phyloP scores from a whole-genome alignment of 441 rosid genomes.

The Iberis amara region DNA sequence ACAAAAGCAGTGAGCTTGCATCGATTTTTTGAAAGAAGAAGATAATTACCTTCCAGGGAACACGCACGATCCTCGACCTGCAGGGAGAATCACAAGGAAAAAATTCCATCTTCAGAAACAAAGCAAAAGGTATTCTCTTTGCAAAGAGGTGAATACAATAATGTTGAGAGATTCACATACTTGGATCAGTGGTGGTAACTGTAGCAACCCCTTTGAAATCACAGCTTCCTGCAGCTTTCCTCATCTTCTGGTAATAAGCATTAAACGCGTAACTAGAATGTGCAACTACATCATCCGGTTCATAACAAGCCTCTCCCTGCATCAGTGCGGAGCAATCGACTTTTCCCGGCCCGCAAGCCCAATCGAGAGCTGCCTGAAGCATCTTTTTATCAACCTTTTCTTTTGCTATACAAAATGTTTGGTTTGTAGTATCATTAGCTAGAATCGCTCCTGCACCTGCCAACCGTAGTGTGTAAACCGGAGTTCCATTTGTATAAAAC shows the following conservation, averaged over 20 bases:
- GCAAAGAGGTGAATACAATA: background rate
- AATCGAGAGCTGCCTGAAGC: slow-evolving; percentile 93
- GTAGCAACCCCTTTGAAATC: slow-evolving; percentile 89
- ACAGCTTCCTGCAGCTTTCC: slow-evolving; percentile 69
- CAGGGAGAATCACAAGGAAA: slow-evolving; percentile 29
- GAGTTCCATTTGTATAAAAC: slow-evolving; percentile 57
- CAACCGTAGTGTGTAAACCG: slow-evolving; percentile 65
- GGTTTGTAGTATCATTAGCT: slow-evolving; percentile 89
- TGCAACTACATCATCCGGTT: slow-evolving; percentile 64
- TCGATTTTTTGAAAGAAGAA: slow-evolving; percentile 8
- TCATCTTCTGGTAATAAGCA: slow-evolving; percentile 71
- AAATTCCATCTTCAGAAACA: slow-evolving; percentile 16
- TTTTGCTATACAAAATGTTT: slow-evolving; percentile 75
- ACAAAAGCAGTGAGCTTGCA: slow-evolving; percentile 6
- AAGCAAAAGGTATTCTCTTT: background rate
- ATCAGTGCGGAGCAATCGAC: slow-evolving; percentile 65
- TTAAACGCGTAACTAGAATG: slow-evolving; percentile 85
- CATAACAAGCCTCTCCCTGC: slow-evolving; percentile 76
- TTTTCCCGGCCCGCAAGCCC: slow-evolving; percentile 98
- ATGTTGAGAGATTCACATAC: slow-evolving; percentile 38
- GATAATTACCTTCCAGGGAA: slow-evolving; percentile 77
- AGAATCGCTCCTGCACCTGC: slow-evolving; percentile 71
- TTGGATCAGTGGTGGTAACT: slow-evolving; percentile 80
- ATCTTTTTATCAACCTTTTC: slow-evolving; percentile 68
- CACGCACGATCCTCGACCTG: slow-evolving; percentile 73